Evolutionary conservation across 2,329 filamentous ascomycete genomes (phyloP).

Genomic region (Phyllachora maydis): DNA sequence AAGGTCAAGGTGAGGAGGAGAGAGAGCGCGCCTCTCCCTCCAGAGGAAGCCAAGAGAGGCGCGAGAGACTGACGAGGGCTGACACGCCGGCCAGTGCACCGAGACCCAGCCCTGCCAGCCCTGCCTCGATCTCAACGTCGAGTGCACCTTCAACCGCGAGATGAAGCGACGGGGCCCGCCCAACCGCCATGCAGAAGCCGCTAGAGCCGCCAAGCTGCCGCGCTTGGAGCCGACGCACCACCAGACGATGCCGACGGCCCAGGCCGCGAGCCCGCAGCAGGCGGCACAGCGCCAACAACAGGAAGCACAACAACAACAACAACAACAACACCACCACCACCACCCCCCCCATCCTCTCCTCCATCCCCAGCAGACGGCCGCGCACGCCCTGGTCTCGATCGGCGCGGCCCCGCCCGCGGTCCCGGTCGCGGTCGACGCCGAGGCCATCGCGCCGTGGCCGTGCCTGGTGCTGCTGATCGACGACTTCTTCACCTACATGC

Average conservation of each 20-base stretch:
- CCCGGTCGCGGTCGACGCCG: conserved; percentile 28
- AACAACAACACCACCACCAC: conserved; percentile 5
- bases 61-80: conserved; percentile 2
- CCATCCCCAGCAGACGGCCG: conserved; percentile 25
- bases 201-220: conserved; percentile 28
- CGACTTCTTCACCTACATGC: conserved; percentile 70
- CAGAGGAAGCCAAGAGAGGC: no score
- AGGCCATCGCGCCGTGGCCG: conserved; percentile 49
- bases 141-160: conserved; percentile 34
- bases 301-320: conserved; percentile 3
- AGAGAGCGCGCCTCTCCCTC: no score
- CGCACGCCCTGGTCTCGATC: conserved; percentile 26
- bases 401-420: conserved; percentile 12
- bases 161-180: conserved; percentile 38
- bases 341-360: no score
- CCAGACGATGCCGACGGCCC: no score
- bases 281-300: no score
- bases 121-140: conserved; percentile 32
- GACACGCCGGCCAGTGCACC: conserved; percentile 21
- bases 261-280: no score
- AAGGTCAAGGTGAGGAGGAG: conserved; percentile 31
- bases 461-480: conserved; percentile 51
- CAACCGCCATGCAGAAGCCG: conserved; percentile 36
- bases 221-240: conserved; percentile 20
- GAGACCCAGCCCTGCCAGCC: conserved; percentile 34